Evolutionary conservation across 495 filamentous ascomycete genomes (phyloP).

Genomic region (Aspergillus sparsus): DNA sequence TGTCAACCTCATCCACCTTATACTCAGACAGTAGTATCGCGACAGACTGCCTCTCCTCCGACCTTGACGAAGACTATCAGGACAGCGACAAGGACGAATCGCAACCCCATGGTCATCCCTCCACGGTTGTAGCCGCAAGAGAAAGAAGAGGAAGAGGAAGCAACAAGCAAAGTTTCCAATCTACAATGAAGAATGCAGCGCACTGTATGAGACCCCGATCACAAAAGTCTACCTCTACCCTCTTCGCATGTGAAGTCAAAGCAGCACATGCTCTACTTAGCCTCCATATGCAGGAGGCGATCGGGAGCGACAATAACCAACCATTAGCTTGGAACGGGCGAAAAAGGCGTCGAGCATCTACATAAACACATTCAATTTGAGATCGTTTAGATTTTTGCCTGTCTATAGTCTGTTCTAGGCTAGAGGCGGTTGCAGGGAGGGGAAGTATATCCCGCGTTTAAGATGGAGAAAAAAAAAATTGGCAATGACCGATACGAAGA

Average conservation of each 20-base stretch:
- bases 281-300: conserved; percentile 51
- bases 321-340: conserved; percentile 2
- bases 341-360: conserved; percentile 24
- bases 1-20: conserved; percentile 11
- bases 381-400: neutral
- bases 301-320: conserved; percentile 17
- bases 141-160: neutral
- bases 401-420: neutral
- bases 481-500: neutral
- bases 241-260: conserved; percentile 46
- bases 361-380: neutral
- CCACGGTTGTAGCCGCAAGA: neutral
- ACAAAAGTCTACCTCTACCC: conserved; percentile 2
- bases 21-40: conserved; percentile 8
- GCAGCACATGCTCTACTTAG: conserved; percentile 59
- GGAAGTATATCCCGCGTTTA: too few relatives aligned
- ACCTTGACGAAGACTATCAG: conserved; percentile 26
- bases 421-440: too few relatives aligned
- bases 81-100: conserved; percentile 19
- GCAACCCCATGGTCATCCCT: neutral
- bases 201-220: neutral
- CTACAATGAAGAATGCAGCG: neutral
- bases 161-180: too few relatives aligned
- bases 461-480: too few relatives aligned
- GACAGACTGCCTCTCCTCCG: conserved; percentile 2